Percentiles rank a stretch among this genome's conserved stretches.
Conservation (phyloP, 2,329 filamentous ascomycete species). For the Aspergillus aculeatinus region DNA sequence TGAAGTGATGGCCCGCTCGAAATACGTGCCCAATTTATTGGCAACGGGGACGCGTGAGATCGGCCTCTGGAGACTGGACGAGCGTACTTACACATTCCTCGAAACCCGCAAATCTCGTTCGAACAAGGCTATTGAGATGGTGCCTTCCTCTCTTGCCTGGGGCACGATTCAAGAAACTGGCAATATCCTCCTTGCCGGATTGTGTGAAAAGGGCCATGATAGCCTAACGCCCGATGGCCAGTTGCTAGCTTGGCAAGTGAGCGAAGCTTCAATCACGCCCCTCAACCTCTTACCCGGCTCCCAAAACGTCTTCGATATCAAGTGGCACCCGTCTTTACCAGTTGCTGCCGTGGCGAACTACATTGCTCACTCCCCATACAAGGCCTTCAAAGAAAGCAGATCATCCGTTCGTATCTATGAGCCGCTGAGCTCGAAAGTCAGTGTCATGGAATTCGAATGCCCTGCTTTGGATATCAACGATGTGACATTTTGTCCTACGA, state of each 20-base stretch:
- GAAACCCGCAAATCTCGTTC: constrained; percentile 23
- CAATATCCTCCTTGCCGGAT: constrained; percentile 55
- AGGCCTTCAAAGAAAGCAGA: constrained; percentile 39
- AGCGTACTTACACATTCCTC: constrained; percentile 28
- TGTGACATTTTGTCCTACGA: constrained; percentile 50
- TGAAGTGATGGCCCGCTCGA: constrained; percentile 51
- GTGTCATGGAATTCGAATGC: constrained; percentile 53
- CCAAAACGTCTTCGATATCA: constrained; percentile 58
- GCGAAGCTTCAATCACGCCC: constrained; percentile 34
- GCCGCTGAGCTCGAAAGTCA: constrained; percentile 34
- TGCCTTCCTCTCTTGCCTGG: constrained; percentile 51
- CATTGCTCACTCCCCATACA: constrained; percentile 33
- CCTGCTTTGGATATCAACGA: constrained; percentile 63
- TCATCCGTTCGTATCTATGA: constrained; percentile 57
- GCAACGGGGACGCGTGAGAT: constrained; percentile 51
- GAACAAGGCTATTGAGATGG: constrained; percentile 35
- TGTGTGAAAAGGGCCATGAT: constrained; percentile 43
- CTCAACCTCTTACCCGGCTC: constrained; percentile 48
- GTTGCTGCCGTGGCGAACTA: constrained; percentile 56
- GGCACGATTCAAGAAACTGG: constrained; percentile 40
- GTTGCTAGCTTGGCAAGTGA: constrained; percentile 55
- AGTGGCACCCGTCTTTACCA: constrained; percentile 54
- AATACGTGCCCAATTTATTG: constrained; percentile 37
- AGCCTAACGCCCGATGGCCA: constrained; percentile 49
- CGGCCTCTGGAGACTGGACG: constrained; percentile 34